A percentile compares a stretch with the other conserved stretches of the same genome.
Conservation (phyloP, 768 basidiomycete species). For the Tephrocybe sp. region DNA sequence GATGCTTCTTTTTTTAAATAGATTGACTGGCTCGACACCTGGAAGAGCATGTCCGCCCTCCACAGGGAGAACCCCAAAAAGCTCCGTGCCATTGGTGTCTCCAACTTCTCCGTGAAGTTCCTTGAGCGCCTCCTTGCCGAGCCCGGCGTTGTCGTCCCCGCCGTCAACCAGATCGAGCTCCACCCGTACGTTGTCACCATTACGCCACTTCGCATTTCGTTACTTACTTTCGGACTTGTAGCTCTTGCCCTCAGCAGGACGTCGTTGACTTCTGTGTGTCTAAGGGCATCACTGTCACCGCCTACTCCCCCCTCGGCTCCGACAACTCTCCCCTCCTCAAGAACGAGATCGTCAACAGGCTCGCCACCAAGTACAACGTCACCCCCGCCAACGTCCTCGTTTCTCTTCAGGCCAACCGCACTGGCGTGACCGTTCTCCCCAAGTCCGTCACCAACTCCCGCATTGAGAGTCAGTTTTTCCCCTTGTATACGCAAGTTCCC, state of each 20-base stretch:
- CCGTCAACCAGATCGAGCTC: conserved; percentile 78
- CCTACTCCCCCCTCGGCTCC: conserved; percentile 80
- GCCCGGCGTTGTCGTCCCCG: conserved; percentile 60
- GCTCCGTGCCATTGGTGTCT: conserved; percentile 75
- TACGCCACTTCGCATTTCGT: background rate
- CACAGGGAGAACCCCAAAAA: conserved; percentile 66
- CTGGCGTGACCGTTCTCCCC: conserved; percentile 60
- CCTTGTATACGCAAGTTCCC: background rate
- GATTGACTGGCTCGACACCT: conserved; percentile 71
- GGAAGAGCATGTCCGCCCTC: conserved; percentile 74
- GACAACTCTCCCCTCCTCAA: conserved; percentile 63
- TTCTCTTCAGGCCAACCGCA: conserved; percentile 70
- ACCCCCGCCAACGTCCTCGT: conserved; percentile 65
- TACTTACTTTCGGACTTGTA: conserved; percentile 8
- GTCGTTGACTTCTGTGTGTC: conserved; percentile 56
- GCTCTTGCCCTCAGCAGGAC: conserved; percentile 66
- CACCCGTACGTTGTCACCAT: conserved; percentile 50
- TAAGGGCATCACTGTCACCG: conserved; percentile 69
- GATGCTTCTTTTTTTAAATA: conserved; percentile 7
- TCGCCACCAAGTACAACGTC: conserved; percentile 62
- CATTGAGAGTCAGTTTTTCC: conserved; percentile 43
- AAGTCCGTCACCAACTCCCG: conserved; percentile 75
- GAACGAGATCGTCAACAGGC: conserved; percentile 55
- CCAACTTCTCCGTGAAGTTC: conserved; percentile 68
- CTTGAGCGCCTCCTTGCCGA: conserved; percentile 59